Conservation (phyloP, 2,329 filamentous ascomycete genomes). For the Fonsecaea nubica region DNA sequence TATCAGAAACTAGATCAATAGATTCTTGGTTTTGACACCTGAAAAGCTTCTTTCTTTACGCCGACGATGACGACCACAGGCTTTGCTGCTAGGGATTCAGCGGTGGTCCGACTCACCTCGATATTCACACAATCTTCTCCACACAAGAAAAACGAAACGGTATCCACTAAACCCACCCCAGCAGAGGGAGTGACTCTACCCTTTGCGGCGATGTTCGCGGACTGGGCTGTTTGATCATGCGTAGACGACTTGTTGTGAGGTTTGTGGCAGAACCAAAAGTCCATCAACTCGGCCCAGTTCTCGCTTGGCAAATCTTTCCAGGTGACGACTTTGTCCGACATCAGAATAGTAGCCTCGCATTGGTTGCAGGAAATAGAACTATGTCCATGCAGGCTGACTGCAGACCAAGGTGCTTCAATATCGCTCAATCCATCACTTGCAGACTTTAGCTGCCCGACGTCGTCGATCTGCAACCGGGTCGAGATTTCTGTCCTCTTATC, state of each 20-base stretch:
- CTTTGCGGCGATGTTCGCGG: slow-evolving; percentile 83
- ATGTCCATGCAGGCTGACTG: slow-evolving; percentile 48
- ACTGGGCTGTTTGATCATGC: slow-evolving; percentile 57
- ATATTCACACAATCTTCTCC: slow-evolving; percentile 67
- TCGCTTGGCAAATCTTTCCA: slow-evolving; percentile 97
- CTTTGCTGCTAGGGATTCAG: background rate
- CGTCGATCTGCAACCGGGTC: slow-evolving; percentile 61
- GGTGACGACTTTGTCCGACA: slow-evolving; percentile 47
- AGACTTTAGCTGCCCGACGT: slow-evolving; percentile 39
- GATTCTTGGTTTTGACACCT: slow-evolving; percentile 41
- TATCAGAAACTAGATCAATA: slow-evolving; percentile 63
- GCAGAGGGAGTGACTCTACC: slow-evolving; percentile 71
- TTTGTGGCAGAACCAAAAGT: slow-evolving; percentile 99
- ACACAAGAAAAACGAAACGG: slow-evolving; percentile 75
- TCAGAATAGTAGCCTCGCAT: slow-evolving; percentile 46
- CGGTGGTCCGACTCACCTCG: slow-evolving; percentile 44
- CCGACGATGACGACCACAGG: slow-evolving; percentile 45
- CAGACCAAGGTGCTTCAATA: slow-evolving; percentile 39
- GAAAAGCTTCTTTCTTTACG: slow-evolving; percentile 63
- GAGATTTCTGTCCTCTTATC: slow-evolving; percentile 55
- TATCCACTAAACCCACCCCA: slow-evolving; percentile 78
- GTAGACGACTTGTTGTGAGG: slow-evolving; percentile 59
- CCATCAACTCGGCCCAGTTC: slow-evolving; percentile 99
- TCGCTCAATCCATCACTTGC: slow-evolving; percentile 21
- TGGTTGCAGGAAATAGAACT: slow-evolving; percentile 50